Evolutionary conservation across 306 rosid genomes (phyloP).

Genomic region (Dalbergia cultrata): DNA sequence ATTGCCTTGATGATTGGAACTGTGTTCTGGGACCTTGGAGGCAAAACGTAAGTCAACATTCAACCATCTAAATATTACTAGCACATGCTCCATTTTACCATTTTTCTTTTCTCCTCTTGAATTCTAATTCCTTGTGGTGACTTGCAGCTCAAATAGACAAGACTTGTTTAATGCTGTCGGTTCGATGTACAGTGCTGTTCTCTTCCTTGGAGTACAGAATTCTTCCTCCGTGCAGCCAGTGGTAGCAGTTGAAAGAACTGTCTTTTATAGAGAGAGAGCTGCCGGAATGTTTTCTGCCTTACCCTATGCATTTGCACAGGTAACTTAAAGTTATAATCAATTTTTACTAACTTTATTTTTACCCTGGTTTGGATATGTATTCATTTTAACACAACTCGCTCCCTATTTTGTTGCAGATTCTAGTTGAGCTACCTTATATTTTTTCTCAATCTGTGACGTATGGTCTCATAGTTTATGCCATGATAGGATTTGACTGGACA

Average conservation of each 20-base stretch:
- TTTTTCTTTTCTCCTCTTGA: background rate
- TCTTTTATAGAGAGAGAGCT: constrained; percentile 68
- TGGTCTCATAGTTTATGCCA: constrained; percentile 65
- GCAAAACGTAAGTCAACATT: constrained; percentile 50
- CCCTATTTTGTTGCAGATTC: constrained; percentile 51
- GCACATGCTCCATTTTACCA: background rate
- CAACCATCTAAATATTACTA: background rate
- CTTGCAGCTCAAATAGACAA: constrained; percentile 40
- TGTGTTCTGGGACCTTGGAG: constrained; percentile 60
- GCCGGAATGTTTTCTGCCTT: constrained; percentile 76
- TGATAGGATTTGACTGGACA: constrained; percentile 73
- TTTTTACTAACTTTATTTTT: background rate
- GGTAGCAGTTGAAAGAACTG: constrained; percentile 66
- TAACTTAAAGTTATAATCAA: constrained; percentile 13
- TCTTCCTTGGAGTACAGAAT: constrained; percentile 67
- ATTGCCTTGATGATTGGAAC: constrained; percentile 57
- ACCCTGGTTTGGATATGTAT: background rate
- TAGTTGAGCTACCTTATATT: constrained; percentile 68
- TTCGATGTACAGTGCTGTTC: constrained; percentile 62
- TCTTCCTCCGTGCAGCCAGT: constrained; percentile 63
- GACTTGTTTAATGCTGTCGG: constrained; percentile 61
- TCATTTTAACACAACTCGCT: constrained; percentile 8
- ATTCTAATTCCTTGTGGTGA: constrained; percentile 7
- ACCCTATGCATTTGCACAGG: constrained; percentile 75
- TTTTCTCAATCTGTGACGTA: constrained; percentile 56